Base-by-base conservation (phyloP, 2,329 filamentous ascomycete genomes). In the Penicillium sp. region DNA sequence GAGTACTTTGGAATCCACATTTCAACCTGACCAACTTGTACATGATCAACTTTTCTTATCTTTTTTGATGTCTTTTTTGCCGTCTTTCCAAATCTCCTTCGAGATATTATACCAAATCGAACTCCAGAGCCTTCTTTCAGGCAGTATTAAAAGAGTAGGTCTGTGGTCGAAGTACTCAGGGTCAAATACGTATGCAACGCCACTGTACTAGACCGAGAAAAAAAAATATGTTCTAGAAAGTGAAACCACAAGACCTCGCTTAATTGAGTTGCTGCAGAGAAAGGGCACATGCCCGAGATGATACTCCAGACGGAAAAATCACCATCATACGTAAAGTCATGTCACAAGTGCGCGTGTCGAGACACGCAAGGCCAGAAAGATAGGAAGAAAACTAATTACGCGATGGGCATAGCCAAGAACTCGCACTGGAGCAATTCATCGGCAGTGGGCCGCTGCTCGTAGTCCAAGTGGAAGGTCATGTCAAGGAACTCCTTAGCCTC, bases 381-480 rank as follows among this genome's bases (percentile, higher is more conserved):
- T 27, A 36, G 38, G 10, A 13, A 46, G 49, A 16, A 34, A 40
- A 40, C 42, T 38, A 4, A 24, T 74, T 66, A 86, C 58, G 85
- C 85, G 70, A 88, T 88, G 55, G 89, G 87, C 54, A 62, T 59
- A 40, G 86, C 85, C 71, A 95, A 79, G 77, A 97, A 97, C 34
- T 86, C 84, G 75, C 89, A 92, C 52, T 87, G 82, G 74, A 96
- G 85, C 64, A 99, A 77, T 68, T 97, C 92, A 68, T 97, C 92
- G 11, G 94, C 94, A 66, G 87, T 95, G 3, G 94, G 94, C 62
- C 94, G 83, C 78, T 90, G 88, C 73, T 95, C 91, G 75, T 96
- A 91, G 67, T 99, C 92, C 67, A 97, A 88, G 79, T 97, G 92
- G 77, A 99, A 99, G 0, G 94, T 97, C 77, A 90, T 86, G 52